Conservation (phyloP, 352 stramenopile genomes). For the Phytopythium chamaehyphon region DNA sequence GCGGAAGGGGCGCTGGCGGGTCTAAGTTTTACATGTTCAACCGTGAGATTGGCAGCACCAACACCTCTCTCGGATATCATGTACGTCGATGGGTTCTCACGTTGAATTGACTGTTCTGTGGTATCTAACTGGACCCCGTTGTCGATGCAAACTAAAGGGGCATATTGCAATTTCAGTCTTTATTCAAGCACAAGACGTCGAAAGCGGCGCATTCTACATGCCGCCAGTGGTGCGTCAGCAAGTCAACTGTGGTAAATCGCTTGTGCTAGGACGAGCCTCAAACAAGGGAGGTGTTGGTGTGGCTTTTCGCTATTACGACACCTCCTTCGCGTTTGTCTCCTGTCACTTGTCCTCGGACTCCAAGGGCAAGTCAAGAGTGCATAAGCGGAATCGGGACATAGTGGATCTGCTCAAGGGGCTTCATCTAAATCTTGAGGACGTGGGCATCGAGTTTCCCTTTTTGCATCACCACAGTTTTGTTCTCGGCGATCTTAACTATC, state of each 20-base stretch:
- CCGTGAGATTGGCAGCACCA: slow-evolving; percentile 77
- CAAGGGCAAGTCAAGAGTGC: slow-evolving; percentile 78
- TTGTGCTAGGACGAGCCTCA: slow-evolving; percentile 70
- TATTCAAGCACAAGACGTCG: slow-evolving; percentile 59
- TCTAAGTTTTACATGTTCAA: slow-evolving; percentile 50
- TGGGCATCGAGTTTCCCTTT: slow-evolving; percentile 82
- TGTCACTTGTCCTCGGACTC: slow-evolving; percentile 87
- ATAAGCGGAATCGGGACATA: slow-evolving; percentile 69
- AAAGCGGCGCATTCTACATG: slow-evolving; percentile 78
- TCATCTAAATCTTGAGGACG: slow-evolving; percentile 74
- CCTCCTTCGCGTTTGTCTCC: slow-evolving; percentile 82
- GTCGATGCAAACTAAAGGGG: slow-evolving; percentile 20
- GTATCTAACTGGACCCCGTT: background rate
- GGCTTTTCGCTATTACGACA: slow-evolving; percentile 84
- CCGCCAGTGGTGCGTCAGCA: slow-evolving; percentile 63
- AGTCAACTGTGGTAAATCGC: slow-evolving; percentile 72
- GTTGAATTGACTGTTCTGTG: background rate
- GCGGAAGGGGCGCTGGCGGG: slow-evolving; percentile 16
- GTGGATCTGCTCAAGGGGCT: slow-evolving; percentile 72
- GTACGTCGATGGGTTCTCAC: slow-evolving; percentile 13
- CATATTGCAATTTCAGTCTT: slow-evolving; percentile 88
- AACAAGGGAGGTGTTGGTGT: slow-evolving; percentile 91
- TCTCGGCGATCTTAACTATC: slow-evolving; percentile 90
- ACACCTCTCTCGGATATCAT: slow-evolving; percentile 81
- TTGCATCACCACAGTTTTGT: slow-evolving; percentile 89